phyloP scores from a whole-genome alignment of 768 basidiomycete genomes.

The Boletales sp. region DNA sequence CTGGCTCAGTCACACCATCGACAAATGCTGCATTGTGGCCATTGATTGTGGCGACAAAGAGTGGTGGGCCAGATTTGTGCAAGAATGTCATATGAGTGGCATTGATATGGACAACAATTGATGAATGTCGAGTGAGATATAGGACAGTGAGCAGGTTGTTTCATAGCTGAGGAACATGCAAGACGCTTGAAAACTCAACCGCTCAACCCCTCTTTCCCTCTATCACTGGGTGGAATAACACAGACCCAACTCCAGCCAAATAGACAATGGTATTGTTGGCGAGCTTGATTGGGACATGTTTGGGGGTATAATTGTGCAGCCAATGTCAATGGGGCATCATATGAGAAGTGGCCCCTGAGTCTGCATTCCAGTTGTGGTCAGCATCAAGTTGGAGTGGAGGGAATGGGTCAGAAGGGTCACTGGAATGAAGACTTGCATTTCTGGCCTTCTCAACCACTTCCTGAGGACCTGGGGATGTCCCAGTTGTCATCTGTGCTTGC shows the following conservation, averaged over 20 bases:
- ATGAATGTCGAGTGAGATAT: constrained; percentile 3
- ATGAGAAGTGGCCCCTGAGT: constrained; percentile 2
- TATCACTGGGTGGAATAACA: constrained; percentile 3
- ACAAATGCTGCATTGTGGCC: constrained; percentile 17
- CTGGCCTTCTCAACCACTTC: neutral
- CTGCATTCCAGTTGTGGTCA: constrained; percentile 2
- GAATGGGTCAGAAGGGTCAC: neutral
- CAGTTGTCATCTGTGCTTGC: neutral
- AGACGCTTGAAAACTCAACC: constrained; percentile 13
- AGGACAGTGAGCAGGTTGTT: constrained; percentile 20
- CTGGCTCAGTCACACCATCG: constrained; percentile 9
- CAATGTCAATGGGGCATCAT: neutral
- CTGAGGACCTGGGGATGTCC: neutral
- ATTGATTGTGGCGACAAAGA: constrained; percentile 3
- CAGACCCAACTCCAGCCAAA: constrained; percentile 1
- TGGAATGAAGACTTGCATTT: neutral
- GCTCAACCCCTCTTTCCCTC: neutral
- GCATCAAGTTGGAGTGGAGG: neutral
- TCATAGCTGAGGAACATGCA: constrained; percentile 14
- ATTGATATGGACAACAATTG: constrained; percentile 8
- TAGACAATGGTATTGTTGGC: neutral
- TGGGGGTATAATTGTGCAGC: neutral
- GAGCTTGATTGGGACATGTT: neutral
- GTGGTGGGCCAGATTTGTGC: neutral
- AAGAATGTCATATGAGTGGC: neutral